Conservation (phyloP, 306 rosid species). For the Lotus japonicus region DNA sequence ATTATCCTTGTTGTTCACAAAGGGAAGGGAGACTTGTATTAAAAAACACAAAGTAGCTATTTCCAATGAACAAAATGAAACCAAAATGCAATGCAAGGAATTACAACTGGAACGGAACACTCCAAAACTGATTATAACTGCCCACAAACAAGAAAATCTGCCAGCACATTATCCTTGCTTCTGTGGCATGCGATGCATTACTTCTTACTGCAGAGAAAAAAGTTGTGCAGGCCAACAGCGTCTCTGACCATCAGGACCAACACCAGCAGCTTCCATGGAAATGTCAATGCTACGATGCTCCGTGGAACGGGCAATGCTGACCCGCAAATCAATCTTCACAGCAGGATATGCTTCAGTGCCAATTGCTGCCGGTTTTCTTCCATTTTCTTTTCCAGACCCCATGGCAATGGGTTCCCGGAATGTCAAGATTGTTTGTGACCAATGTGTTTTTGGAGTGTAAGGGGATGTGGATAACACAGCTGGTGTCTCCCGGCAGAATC, state of each 20-base stretch:
- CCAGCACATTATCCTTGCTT: not conserved
- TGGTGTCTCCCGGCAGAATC: slow-evolving; percentile 73
- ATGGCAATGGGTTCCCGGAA: slow-evolving; percentile 70
- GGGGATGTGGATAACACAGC: slow-evolving; percentile 82
- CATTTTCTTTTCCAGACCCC: slow-evolving; percentile 25
- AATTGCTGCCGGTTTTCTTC: slow-evolving; percentile 32
- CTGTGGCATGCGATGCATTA: not conserved
- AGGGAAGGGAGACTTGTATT: no score
- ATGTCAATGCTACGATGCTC: slow-evolving; percentile 92
- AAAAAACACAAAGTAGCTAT: no score
- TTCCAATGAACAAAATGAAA: not conserved
- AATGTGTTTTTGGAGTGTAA: slow-evolving; percentile 58
- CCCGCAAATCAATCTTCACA: slow-evolving; percentile 49
- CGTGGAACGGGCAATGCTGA: slow-evolving; percentile 75
- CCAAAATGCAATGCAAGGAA: not conserved
- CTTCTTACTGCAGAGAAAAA: slow-evolving; percentile 43
- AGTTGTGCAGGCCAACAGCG: slow-evolving; percentile 65
- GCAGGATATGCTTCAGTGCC: slow-evolving; percentile 65
- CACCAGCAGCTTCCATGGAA: slow-evolving; percentile 66
- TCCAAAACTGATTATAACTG: slow-evolving; percentile 9
- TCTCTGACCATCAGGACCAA: slow-evolving; percentile 48
- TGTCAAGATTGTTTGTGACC: slow-evolving; percentile 88
- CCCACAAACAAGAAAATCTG: slow-evolving; percentile 5
- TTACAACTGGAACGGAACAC: not conserved
- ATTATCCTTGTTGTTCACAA: no score